Evolutionary conservation across 805 yeast genomes (phyloP).

Genomic region (Ogataea minuta): DNA sequence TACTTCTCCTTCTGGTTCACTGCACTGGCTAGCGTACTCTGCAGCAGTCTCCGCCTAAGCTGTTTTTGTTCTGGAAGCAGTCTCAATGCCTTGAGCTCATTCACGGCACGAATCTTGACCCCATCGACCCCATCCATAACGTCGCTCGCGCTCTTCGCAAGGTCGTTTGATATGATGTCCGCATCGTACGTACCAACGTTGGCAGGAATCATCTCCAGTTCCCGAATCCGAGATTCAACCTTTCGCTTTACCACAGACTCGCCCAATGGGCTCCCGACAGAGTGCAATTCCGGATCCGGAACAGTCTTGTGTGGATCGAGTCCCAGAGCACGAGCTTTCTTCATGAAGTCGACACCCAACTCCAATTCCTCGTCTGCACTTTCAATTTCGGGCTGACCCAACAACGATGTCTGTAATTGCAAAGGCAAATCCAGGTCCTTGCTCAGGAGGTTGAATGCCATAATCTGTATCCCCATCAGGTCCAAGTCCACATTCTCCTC

Average conservation of each 20-base stretch:
- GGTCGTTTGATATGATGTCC: slow-evolving; percentile 29
- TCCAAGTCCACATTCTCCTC: slow-evolving; percentile 40
- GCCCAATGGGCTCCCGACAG: slow-evolving; percentile 48
- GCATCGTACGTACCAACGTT: slow-evolving; percentile 62
- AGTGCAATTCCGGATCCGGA: slow-evolving; percentile 36
- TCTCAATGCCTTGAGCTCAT: slow-evolving; percentile 69
- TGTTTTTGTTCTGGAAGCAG: slow-evolving; percentile 68
- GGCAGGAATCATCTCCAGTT: slow-evolving; percentile 65
- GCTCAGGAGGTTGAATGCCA: slow-evolving; percentile 62
- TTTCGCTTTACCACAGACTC: slow-evolving; percentile 55
- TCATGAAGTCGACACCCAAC: slow-evolving; percentile 29
- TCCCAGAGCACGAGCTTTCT: slow-evolving; percentile 43
- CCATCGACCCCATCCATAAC: slow-evolving; percentile 48
- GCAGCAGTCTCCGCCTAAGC: slow-evolving; percentile 58
- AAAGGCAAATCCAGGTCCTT: slow-evolving; percentile 65
- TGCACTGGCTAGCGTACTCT: slow-evolving; percentile 35
- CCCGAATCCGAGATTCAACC: slow-evolving; percentile 55
- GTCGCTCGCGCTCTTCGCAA: slow-evolving; percentile 42
- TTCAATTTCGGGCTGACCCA: slow-evolving; percentile 17
- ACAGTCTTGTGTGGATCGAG: slow-evolving; percentile 29
- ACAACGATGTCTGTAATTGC: slow-evolving; percentile 41
- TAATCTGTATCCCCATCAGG: slow-evolving; percentile 55
- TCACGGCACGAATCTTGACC: slow-evolving; percentile 60
- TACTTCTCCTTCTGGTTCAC: slow-evolving; percentile 49
- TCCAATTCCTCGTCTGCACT: slow-evolving; percentile 2